Evolutionary conservation across 805 yeast species (phyloP).

Genomic region (Kluyveromyces starmeri): DNA sequence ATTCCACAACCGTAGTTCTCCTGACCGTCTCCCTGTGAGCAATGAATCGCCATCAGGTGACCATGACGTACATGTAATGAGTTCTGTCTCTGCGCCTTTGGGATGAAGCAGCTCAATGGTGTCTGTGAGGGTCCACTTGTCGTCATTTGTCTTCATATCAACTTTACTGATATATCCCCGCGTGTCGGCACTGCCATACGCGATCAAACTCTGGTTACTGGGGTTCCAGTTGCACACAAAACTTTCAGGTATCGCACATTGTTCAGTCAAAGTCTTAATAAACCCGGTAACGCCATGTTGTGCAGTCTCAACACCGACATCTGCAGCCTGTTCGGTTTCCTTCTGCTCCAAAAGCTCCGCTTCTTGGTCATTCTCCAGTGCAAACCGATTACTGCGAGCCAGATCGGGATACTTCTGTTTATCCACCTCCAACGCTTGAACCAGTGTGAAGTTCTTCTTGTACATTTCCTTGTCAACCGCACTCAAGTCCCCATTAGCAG

Average conservation of each 20-base stretch:
- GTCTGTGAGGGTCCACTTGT: slow-evolving; percentile 9
- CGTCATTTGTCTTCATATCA: slow-evolving; percentile 12
- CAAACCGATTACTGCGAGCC: slow-evolving; percentile 27
- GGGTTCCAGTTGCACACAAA: slow-evolving; percentile 54
- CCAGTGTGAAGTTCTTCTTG: slow-evolving; percentile 38
- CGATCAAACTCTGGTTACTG: slow-evolving; percentile 33
- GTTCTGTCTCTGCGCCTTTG: slow-evolving; percentile 15
- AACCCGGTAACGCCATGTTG: slow-evolving; percentile 16
- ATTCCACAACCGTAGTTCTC: slow-evolving; percentile 76
- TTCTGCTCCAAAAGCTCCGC: slow-evolving; percentile 4
- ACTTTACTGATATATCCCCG: slow-evolving; percentile 38
- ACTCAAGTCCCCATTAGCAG: slow-evolving; percentile 27
- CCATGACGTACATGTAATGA: slow-evolving; percentile 44
- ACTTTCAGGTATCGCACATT: slow-evolving; percentile 34
- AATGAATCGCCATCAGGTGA: slow-evolving; percentile 54
- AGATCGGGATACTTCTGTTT: slow-evolving; percentile 26
- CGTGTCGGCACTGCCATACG: slow-evolving; percentile 46
- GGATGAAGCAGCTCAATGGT: slow-evolving; percentile 29
- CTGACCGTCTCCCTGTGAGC: slow-evolving; percentile 57
- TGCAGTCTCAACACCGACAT: slow-evolving; percentile 5
- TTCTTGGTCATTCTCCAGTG: slow-evolving; percentile 17
- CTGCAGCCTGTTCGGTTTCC: slow-evolving; percentile 8
- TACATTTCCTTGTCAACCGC: slow-evolving; percentile 18
- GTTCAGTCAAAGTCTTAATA: slow-evolving; percentile 33
- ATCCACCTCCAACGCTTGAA: slow-evolving; percentile 44